These are phyloP conservation scores for Zygosaccharomyces sapae DNA, from an alignment of 1,139 yeast genomes.

Conservation along the genomic window DNA sequence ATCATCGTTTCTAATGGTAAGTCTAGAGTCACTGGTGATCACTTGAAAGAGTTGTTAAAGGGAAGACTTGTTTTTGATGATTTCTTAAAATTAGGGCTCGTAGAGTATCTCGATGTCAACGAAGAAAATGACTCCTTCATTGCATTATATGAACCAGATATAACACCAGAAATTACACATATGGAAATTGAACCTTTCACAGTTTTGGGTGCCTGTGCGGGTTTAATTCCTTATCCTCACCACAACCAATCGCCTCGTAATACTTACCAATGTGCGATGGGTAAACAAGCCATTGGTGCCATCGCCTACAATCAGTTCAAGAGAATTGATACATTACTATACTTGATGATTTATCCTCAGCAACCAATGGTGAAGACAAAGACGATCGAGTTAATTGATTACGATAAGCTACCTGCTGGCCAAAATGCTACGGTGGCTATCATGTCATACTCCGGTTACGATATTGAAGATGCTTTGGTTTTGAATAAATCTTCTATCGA, in stretches of 20 bases:
- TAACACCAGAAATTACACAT: slow-evolving; percentile 64
- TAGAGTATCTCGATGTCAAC: slow-evolving; percentile 93
- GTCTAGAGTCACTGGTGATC: slow-evolving; percentile 68
- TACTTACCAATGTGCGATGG: slow-evolving; percentile 99
- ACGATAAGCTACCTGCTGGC: slow-evolving; percentile 97
- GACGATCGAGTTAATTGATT: slow-evolving; percentile 90
- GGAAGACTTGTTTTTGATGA: slow-evolving; percentile 88
- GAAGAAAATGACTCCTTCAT: slow-evolving; percentile 95
- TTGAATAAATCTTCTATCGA: slow-evolving; percentile 89
- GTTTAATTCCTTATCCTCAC: slow-evolving; percentile 98
- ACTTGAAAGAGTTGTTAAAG: slow-evolving; percentile 53
- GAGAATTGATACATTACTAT: slow-evolving; percentile 89
- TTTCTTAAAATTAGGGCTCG: slow-evolving; percentile 77
- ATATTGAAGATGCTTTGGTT: slow-evolving; percentile 98
- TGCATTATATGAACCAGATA: slow-evolving; percentile 77
- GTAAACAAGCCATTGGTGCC: slow-evolving; percentile 99
- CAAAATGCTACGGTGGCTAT: slow-evolving; percentile 99
- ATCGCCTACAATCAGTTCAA: slow-evolving; percentile 95
- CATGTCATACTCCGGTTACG: slow-evolving; percentile 98
- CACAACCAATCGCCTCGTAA: slow-evolving; percentile 98
- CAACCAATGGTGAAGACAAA: slow-evolving; percentile 99
- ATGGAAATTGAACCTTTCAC: slow-evolving; percentile 96
- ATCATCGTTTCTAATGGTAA: slow-evolving; percentile 74
- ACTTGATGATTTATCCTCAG: slow-evolving; percentile 96
- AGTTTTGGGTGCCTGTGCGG: slow-evolving; percentile 96